Base-by-base conservation (phyloP, 208 protist species). In the Angomonas ambiguus region DNA sequence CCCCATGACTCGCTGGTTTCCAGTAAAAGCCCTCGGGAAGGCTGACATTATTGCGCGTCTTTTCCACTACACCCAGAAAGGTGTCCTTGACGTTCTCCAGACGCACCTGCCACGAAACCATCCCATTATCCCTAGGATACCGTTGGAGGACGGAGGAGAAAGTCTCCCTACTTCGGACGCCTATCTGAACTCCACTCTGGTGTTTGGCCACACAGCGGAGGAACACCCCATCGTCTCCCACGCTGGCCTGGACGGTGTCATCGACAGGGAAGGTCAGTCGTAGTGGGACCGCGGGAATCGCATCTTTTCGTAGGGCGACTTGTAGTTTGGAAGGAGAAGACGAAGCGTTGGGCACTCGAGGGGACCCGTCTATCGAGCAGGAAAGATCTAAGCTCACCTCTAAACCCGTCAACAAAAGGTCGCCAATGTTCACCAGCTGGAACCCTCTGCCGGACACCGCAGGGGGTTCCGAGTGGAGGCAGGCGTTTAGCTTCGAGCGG, bases 1-100 rank as follows among this genome's bases (percentile, higher is more conserved):
- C 69, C 25, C 78, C 77, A 22, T 68, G 64, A 38, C 64, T 78
- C 10, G 79, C 73, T 0, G 88, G 85, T 71, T 84, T 82, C 88
- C 88, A 94, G 64, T 92, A 94, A 48, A 94, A 92, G n/a, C 85
- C 88, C 2, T 85, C 79, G 18, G 85, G 81, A 55, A 79, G 62
- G 24, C 71, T 53, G 1, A 11, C 28, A 0, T 57, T 2, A n/a
- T 64, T 59, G 16, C 75, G 71, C 13, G 74, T 79, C 51, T 74
- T 85, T 60, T 92, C 85, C 16, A 92, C 83, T 13, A 92, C 71
- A 2, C 88, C 88, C 0, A 92, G n/a, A 60, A 94, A 94, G 1
- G 79, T 82, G 31, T 94, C 80, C 13, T 68, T 63, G 48, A 92
- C 71, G 60, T 45, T 61, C 25, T 90, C 88, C 2, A 94, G 76